Conservation (phyloP, 257 asterid species). For the Anisodus acutangulus region DNA sequence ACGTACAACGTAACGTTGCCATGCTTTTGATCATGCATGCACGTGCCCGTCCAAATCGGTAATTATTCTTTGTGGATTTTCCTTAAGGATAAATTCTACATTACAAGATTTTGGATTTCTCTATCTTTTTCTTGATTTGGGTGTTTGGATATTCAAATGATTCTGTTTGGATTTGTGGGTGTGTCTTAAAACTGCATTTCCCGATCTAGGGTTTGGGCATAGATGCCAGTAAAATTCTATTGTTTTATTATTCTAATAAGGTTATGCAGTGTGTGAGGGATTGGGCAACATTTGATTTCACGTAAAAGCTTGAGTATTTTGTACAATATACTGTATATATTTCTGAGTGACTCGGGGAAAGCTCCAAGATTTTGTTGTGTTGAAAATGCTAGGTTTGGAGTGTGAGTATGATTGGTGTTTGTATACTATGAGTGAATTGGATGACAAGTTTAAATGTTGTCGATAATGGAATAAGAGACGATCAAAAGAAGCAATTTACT, state of each 20-base stretch:
- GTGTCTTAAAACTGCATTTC: slow-evolving; percentile 31
- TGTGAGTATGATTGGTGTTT: not conserved
- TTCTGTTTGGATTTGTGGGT: slow-evolving; percentile 14
- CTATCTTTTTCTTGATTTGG: slow-evolving; percentile 30
- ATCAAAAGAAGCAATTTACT: not conserved
- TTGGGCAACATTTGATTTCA: not conserved
- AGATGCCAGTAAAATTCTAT: slow-evolving; percentile 16
- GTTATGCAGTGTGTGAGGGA: slow-evolving; percentile 23
- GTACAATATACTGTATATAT: not conserved
- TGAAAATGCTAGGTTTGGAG: slow-evolving; percentile 5
- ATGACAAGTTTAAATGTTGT: slow-evolving; percentile 5
- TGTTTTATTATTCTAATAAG: not conserved
- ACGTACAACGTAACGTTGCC: slow-evolving; percentile 24
- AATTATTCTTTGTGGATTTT: not conserved
- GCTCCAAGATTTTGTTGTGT: not conserved
- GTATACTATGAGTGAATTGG: not conserved
- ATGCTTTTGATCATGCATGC: slow-evolving; percentile 32
- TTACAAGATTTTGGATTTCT: slow-evolving; percentile 16
- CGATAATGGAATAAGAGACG: not conserved
- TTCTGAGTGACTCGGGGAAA: not conserved
- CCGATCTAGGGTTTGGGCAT: slow-evolving; percentile 10
- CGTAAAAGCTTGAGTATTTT: not conserved
- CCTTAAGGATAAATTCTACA: slow-evolving; percentile 22
- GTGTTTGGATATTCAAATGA: slow-evolving; percentile 34
- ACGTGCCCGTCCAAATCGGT: slow-evolving; percentile 21